Evolutionary conservation across 2,329 filamentous ascomycete genomes (phyloP).

Genomic region (Colletotrichum orbiculare): DNA sequence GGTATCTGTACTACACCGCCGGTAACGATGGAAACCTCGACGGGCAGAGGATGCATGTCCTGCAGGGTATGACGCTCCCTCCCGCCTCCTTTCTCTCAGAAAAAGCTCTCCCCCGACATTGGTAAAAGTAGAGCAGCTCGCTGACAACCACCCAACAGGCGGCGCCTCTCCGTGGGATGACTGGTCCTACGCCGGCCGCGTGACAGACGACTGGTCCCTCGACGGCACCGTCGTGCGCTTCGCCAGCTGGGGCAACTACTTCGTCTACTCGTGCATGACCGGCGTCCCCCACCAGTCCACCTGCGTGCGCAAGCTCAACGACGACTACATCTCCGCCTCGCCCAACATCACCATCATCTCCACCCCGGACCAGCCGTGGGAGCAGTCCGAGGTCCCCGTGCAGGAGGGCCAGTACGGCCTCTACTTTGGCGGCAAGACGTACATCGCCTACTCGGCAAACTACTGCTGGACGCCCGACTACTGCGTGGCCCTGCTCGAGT

Average conservation of each 20-base stretch:
- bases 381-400: conserved; percentile 59
- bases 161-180: conserved; percentile 62
- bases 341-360: conserved; percentile 61
- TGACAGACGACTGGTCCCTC: conserved; percentile 62
- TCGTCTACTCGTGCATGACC: conserved; percentile 65
- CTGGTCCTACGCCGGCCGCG: conserved; percentile 60
- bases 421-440: conserved; percentile 64
- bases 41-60: conserved; percentile 62
- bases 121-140: no score
- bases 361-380: conserved; percentile 61
- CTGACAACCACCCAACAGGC: conserved; percentile 46
- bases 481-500: conserved; percentile 63
- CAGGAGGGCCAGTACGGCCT: conserved; percentile 66
- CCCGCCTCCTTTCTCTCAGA: neutral
- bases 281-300: conserved; percentile 50
- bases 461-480: conserved; percentile 68
- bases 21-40: conserved; percentile 58
- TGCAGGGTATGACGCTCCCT: conserved; percentile 53
- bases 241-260: conserved; percentile 58
- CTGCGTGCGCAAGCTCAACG: conserved; percentile 52
- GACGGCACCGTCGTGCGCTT: conserved; percentile 65
- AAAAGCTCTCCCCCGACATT: no score
- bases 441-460: conserved; percentile 64
- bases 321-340: conserved; percentile 52
- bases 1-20: conserved; percentile 70